A percentile compares a stretch with the other conserved stretches of the same genome.
Evolutionary conservation across 257 asterid genomes (phyloP).

Genomic region (Mitragyna speciosa): DNA sequence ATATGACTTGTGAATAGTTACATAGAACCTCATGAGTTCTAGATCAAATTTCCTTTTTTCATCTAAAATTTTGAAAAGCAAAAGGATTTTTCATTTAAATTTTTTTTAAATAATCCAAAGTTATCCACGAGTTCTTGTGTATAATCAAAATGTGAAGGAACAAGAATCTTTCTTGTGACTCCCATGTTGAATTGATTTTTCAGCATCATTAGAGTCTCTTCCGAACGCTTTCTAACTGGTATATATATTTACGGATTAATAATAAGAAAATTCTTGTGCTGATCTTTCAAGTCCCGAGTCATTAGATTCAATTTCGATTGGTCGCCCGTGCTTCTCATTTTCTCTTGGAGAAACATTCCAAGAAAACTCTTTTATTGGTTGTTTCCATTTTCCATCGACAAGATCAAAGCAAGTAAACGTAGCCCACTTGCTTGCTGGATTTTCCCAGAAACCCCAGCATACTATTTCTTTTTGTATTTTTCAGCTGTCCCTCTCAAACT

Average conservation of each 20-base stretch:
- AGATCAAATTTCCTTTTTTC: background rate
- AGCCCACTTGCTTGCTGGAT: background rate
- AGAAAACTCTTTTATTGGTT: background rate
- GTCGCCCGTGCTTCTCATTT: background rate
- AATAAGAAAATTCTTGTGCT: background rate
- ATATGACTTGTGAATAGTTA: background rate
- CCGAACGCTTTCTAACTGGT: background rate
- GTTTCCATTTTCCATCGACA: background rate
- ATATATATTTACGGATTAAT: background rate
- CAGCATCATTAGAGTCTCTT: background rate
- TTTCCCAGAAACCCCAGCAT: background rate
- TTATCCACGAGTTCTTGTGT: background rate
- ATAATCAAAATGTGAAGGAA: background rate
- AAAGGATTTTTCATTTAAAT: too few species aligned
- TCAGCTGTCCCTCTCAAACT: constrained; percentile 13
- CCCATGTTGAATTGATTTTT: background rate
- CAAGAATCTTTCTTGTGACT: background rate
- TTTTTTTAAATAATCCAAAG: too few species aligned
- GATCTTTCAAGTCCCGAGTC: background rate
- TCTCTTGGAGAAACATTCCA: background rate
- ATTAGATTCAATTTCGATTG: background rate
- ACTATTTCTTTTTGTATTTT: background rate
- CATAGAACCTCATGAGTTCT: background rate
- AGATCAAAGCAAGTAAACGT: background rate
- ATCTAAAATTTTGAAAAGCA: too few species aligned